Percentiles rank a stretch among this genome's conserved stretches.
phyloP scores from a whole-genome alignment of 2,329 filamentous ascomycete genomes.

The Ambrosiella cleistominuta region DNA sequence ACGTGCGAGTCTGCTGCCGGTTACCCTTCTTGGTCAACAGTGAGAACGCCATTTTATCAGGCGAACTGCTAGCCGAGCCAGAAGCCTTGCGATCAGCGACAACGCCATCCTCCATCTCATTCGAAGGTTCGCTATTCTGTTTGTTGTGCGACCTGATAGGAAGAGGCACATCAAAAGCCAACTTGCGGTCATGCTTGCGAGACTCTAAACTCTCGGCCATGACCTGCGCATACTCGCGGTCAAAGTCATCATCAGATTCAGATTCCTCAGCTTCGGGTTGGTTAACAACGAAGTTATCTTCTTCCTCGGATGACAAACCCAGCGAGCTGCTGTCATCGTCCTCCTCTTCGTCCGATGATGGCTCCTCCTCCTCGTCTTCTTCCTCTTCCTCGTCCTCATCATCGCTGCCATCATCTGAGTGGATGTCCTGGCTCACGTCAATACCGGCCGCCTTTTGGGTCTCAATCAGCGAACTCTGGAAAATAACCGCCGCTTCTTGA shows the following conservation, averaged over 20 bases:
- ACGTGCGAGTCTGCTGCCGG: slow-evolving; percentile 83
- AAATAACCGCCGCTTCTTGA: slow-evolving; percentile 67
- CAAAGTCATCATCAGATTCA: slow-evolving; percentile 90
- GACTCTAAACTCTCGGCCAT: slow-evolving; percentile 96
- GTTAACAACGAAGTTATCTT: slow-evolving; percentile 62
- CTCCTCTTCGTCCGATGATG: slow-evolving; percentile 38
- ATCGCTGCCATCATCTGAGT: slow-evolving; percentile 57
- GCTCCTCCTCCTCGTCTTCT: slow-evolving; percentile 40
- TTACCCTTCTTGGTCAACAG: slow-evolving; percentile 92
- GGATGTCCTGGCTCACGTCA: slow-evolving; percentile 51
- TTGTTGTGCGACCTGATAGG: slow-evolving; percentile 55
- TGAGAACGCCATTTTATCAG: slow-evolving; percentile 79
- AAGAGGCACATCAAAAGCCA: slow-evolving; percentile 90
- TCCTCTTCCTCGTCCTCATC: slow-evolving; percentile 42
- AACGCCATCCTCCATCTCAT: background rate
- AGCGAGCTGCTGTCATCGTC: slow-evolving; percentile 30
- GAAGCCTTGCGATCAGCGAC: background rate
- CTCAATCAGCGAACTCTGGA: slow-evolving; percentile 73
- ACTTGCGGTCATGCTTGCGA: slow-evolving; percentile 87
- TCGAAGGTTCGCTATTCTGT: background rate
- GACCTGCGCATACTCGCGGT: slow-evolving; percentile 93
- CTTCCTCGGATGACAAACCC: slow-evolving; percentile 46
- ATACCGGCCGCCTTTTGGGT: slow-evolving; percentile 68
- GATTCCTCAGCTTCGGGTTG: slow-evolving; percentile 81
- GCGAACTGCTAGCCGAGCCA: background rate